phyloP scores from a whole-genome alignment of 208 protist genomes.

The Wallacemonas sp. region DNA sequence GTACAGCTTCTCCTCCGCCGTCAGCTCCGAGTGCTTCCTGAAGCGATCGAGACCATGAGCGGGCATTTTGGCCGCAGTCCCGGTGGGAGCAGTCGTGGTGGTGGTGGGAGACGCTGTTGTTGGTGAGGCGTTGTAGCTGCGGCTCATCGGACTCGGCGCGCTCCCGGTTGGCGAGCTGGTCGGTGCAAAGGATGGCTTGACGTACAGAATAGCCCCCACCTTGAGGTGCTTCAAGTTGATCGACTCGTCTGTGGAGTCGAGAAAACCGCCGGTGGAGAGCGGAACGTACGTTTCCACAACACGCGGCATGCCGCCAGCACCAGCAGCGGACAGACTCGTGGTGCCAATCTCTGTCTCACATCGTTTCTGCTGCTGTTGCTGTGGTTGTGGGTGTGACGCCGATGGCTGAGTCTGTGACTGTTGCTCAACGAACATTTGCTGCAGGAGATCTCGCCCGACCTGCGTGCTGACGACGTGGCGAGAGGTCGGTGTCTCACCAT shows the following conservation, averaged over 20 bases:
- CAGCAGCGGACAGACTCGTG: neutral
- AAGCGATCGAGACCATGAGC: slow-evolving; percentile 23
- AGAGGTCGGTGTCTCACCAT: neutral
- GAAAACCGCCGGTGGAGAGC: slow-evolving; percentile 76
- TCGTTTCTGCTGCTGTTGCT: no score
- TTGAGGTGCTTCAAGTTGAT: slow-evolving; percentile 31
- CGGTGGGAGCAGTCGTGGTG: neutral
- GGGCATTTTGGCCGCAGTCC: neutral
- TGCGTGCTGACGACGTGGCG: slow-evolving; percentile 11
- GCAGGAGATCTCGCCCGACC: slow-evolving; percentile 48
- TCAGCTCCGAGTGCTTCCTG: slow-evolving; percentile 37
- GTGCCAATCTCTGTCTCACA: neutral
- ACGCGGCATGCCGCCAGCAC: neutral
- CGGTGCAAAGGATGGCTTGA: neutral
- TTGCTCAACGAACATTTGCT: slow-evolving; percentile 44
- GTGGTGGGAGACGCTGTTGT: no score
- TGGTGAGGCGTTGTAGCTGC: no score
- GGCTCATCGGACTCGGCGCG: neutral
- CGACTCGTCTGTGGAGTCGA: slow-evolving; percentile 44
- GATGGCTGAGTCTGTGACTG: no score
- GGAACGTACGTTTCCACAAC: slow-evolving; percentile 73
- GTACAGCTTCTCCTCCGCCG: slow-evolving; percentile 55
- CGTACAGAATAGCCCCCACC: slow-evolving; percentile 38
- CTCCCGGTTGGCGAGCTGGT: neutral
- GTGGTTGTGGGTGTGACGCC: no score